Base-by-base conservation (phyloP, 345 rosid species). In the Rhodamnia rubescens region DNA sequence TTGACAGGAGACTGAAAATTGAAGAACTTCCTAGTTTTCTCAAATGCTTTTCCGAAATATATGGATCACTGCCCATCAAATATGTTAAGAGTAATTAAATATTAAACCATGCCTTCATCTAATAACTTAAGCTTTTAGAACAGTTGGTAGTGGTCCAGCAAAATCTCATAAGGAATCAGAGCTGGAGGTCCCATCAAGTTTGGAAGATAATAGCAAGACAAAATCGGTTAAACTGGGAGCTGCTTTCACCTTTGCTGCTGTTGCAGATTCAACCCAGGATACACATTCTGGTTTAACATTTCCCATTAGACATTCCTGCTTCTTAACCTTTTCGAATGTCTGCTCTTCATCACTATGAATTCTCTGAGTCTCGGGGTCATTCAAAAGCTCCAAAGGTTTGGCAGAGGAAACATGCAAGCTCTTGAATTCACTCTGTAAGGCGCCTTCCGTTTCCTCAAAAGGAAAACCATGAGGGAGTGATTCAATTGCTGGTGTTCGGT, bases 381-480 rank as follows among this genome's bases (percentile, higher is more conserved):
- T 27, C 9, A 6, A 36, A 59, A 59, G 74, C 74, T 27, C 20
- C 0, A 13, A 5, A 59, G 74, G 74, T n/a, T 59, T 27, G 74
- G 36, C 40, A 0, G 74, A 27, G 36, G 74, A 59, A 59, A 59
- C 74, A 59, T 0, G 0, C 10, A 32, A 59, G 74, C 74, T 1
- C 36, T 59, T 13, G 40, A 13, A 27, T 3, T 59, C 36, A 59
- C 36, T 59, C 74, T 27, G 0, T 0, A 27, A 13, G 74, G 12
- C 18, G 0, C 74, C 74, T 59, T 59, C 36, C 40, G 0, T 59
- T 27, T 59, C 36, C 74, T 27, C 40, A 59, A 0, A n/a, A 58
- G 0, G 10, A 27, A 57, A 27, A 59, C 18, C 0, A 0, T 0
- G 0, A 27, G 74, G 74, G 10, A 59, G 36, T 6, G 74, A 6